phyloP scores from a whole-genome alignment of 768 basidiomycete genomes.

The Polyporus arcularius region DNA sequence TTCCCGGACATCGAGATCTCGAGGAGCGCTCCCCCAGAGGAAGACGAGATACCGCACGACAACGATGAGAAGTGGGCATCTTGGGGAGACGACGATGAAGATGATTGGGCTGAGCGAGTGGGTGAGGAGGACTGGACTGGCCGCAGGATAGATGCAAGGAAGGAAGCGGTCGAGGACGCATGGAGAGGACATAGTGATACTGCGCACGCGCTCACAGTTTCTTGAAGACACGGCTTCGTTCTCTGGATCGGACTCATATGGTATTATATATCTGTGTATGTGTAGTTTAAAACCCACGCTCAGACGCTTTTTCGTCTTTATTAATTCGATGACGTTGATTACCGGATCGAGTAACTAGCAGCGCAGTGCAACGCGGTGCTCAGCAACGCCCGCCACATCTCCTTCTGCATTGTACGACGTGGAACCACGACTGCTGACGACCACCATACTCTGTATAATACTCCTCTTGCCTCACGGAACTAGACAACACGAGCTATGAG shows the following conservation, averaged over 20 bases:
- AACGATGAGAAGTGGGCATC: slow-evolving; percentile 45
- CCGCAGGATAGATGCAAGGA: slow-evolving; percentile 40
- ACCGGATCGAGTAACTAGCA: too few species aligned
- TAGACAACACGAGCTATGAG: slow-evolving; percentile 17
- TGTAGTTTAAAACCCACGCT: background rate
- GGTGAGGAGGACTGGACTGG: slow-evolving; percentile 52
- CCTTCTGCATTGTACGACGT: background rate
- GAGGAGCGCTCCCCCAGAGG: slow-evolving; percentile 2
- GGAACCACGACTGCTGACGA: background rate
- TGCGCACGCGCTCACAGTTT: slow-evolving; percentile 3
- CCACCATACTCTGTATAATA: background rate
- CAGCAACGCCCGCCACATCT: background rate
- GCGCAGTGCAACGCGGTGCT: too few species aligned
- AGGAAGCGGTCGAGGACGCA: slow-evolving; percentile 31
- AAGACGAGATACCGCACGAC: slow-evolving; percentile 15
- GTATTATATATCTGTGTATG: background rate
- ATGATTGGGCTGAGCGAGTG: slow-evolving; percentile 53
- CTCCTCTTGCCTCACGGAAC: background rate
- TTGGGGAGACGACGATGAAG: slow-evolving; percentile 37
- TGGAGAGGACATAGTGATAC: slow-evolving; percentile 28
- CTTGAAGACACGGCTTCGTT: background rate
- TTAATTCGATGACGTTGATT: too few species aligned
- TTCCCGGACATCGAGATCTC: slow-evolving; percentile 9
- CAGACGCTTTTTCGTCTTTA: background rate
- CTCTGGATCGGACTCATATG: background rate